phyloP scores from a whole-genome alignment of 768 basidiomycete genomes.

The Russula griseocarnosa region DNA sequence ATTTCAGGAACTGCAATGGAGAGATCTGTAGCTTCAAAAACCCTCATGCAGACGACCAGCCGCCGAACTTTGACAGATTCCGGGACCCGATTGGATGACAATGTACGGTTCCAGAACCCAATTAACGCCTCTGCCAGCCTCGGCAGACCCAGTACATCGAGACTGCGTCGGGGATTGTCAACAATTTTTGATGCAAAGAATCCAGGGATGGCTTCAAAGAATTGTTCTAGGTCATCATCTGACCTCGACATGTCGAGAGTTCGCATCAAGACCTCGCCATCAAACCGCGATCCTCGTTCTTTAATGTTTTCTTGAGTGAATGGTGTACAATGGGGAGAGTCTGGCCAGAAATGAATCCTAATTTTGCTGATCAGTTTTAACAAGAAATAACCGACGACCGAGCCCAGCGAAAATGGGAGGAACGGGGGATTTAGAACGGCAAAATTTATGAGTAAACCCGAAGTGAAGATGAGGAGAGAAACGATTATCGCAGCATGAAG shows the following conservation, averaged over 20 bases:
- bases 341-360: too few species aligned
- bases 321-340: too few species aligned
- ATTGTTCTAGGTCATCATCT: slow-evolving; percentile 2
- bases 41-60: background rate
- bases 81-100: background rate
- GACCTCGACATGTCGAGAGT: background rate
- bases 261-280: background rate
- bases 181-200: slow-evolving; percentile 2
- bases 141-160: background rate
- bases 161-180: background rate
- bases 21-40: background rate
- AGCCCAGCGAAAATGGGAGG: too few species aligned
- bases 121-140: background rate
- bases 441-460: too few species aligned
- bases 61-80: background rate
- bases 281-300: background rate
- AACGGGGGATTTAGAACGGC: too few species aligned
- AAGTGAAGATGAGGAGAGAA: too few species aligned
- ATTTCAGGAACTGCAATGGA: background rate
- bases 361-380: too few species aligned
- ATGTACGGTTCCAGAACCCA: background rate
- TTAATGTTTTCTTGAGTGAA: background rate
- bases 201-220: background rate
- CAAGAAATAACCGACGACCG: background rate
- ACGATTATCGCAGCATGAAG: too few species aligned